These are phyloP conservation scores for Candida tetrigidarum DNA, from an alignment of 1,139 yeast genomes.

Conservation along the genomic window DNA sequence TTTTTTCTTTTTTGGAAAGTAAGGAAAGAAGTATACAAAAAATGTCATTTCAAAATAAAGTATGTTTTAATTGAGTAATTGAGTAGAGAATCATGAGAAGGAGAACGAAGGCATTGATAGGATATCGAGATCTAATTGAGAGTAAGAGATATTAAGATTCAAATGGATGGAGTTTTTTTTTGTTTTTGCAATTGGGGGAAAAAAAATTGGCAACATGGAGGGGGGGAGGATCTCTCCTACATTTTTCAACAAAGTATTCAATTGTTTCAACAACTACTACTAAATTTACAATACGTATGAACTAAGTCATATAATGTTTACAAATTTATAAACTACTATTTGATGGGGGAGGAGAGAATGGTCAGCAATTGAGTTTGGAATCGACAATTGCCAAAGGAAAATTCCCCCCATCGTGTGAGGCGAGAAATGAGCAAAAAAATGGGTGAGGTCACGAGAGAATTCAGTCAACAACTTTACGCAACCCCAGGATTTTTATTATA, in stretches of 20 bases:
- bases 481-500: background rate
- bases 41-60: conserved; percentile 57
- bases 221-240: background rate
- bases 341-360: background rate
- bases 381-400: background rate
- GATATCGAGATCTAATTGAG: too few species aligned
- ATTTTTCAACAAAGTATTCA: background rate
- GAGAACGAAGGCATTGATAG: background rate
- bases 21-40: conserved; percentile 14
- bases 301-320: too few species aligned
- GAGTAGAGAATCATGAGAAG: background rate
- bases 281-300: background rate
- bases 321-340: too few species aligned
- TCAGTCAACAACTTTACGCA: background rate
- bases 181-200: background rate
- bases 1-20: conserved; percentile 6
- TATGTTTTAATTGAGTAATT: conserved; percentile 28
- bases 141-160: too few species aligned
- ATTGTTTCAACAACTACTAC: background rate
- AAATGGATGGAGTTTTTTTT: too few species aligned
- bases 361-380: background rate
- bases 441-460: conserved; percentile 4
- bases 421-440: background rate
- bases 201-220: too few species aligned
- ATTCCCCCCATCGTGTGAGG: conserved; percentile 4